Evolutionary conservation across 306 rosid genomes (phyloP), one percentile per base, ranked within the genome.

Genomic region (Geum urbanum): DNA sequence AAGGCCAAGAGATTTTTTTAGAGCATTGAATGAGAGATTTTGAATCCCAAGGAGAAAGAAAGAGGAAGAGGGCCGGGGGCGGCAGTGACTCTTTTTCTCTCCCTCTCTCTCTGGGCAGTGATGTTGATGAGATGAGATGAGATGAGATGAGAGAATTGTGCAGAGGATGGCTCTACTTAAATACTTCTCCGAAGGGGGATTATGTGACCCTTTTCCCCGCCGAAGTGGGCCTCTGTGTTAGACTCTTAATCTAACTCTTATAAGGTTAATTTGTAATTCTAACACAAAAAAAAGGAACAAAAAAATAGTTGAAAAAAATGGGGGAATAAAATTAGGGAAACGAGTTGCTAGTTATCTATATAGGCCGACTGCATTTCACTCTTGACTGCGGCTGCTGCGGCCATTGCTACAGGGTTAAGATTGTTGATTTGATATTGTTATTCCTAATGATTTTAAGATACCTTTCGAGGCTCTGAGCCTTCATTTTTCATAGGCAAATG

Each of bases 11-110:
- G 46, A 51, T 6, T 35, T 37, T 24, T 51, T 47, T 75, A 54
- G 66, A 54, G 39, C 83, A 81, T 80, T 80, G 79, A 84, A 74
- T 71, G 84, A 72, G 74, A 76, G 16, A 76, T 76, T 79, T 47
- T 67, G 66, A 22, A 77, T 84, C 85, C 85, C 81, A 73, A 84
- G 83, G 63, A 64, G 70, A 18, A n/a, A 46, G 14, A 53, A 12
- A 6, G 2, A 27, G 39, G 2, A 20, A 57, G 24, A 39, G 22
- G 3, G 8, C 18, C 48, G 16, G 35, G 18, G 9, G n/a, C n/a
- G 7, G 20, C 2, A 40, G 32, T 52, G 37, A 55, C 18, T 24
- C 15, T 27, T 44, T 46, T 12, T 18, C 22, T 50, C 7, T 48
- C 11, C 14, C 24, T 27, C 57, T 46, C 19, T 18, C 22, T 50